phyloP scores from a whole-genome alignment of 805 yeast species.

The Huiozyma sinensis region DNA sequence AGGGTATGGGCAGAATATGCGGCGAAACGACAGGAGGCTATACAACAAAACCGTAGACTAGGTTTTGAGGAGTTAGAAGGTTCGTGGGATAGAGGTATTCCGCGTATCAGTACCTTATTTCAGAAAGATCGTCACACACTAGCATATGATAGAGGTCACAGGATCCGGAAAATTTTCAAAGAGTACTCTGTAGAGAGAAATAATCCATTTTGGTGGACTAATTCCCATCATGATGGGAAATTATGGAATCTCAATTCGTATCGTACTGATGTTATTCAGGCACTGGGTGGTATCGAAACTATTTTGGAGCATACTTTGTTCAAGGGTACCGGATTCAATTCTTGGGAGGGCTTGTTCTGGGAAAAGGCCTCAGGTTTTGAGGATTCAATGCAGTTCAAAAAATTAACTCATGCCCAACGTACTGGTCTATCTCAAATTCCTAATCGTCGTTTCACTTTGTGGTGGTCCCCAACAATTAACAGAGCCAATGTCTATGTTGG shows the following conservation, averaged over 20 bases:
- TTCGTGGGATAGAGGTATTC: conserved; percentile 94
- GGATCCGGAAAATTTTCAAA: conserved; percentile 70
- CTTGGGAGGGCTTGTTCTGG: conserved; percentile 99
- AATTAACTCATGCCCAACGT: conserved; percentile 93
- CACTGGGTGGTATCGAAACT: conserved; percentile 94
- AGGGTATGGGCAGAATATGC: conserved; percentile 98
- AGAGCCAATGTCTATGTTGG: conserved; percentile 98
- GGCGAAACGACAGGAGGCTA: conserved; percentile 75
- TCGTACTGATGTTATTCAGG: conserved; percentile 92
- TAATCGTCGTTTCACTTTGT: conserved; percentile 87
- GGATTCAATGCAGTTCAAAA: conserved; percentile 88
- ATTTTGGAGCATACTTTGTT: conserved; percentile 90
- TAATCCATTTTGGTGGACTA: conserved; percentile 97
- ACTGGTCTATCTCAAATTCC: conserved; percentile 97
- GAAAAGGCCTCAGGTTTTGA: conserved; percentile 96
- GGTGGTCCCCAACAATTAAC: conserved; percentile 99
- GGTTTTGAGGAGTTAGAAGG: conserved; percentile 91
- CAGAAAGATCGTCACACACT: conserved; percentile 91
- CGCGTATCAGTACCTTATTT: conserved; percentile 88
- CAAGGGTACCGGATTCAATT: conserved; percentile 93
- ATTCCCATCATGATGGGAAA: conserved; percentile 86
- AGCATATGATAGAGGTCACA: conserved; percentile 90
- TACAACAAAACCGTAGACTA: conserved; percentile 71
- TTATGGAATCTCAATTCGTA: conserved; percentile 90
- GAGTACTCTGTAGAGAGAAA: conserved; percentile 59